Base-by-base conservation (phyloP, 106 monocot species). In the Gastrodia elata region DNA sequence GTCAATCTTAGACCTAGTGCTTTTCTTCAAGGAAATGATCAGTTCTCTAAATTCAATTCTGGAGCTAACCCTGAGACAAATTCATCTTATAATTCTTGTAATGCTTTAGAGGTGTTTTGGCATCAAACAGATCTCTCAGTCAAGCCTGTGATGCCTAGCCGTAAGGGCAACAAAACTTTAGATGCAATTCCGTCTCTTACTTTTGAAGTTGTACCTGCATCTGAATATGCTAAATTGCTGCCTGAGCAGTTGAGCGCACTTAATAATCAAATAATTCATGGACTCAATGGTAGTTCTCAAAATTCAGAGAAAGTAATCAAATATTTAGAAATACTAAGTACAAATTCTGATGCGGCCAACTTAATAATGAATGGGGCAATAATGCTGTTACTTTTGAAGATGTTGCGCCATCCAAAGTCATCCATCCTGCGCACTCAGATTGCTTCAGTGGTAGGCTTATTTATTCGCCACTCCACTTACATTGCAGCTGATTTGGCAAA, bases 401-500 rank as follows among this genome's bases (percentile, higher is more conserved):
- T 98, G 86, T 76, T 98, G 18, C 75, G 91, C 18, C 80, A 87
- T 74, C 83, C 98, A 77, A 98, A 98, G 65, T 61, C 80, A 7
- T 70, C 87, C 58, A 41, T 71, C 16, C 76, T 98, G 61, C 86
- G 87, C 38, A 77, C 79, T 65, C 93, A 88, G 68, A 75, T 93
- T 77, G 93, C 91, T 34, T 85, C 93, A 32, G 81, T 87, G 48
- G 81, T 98, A 71, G 98, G 92, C 22, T 80, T 87, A 33, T 24
- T 98, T 64, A 87, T 98, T 70, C 78, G 98, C 4, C 88, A 98
- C 80, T 98, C 93, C n/a, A 98, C 93, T 73, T 76, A 80, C 70
- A 88, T 98, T 68, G 82, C 78, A 75, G 34, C 72, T 75, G 97
- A 93, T 71, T 73, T 97, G 64, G 81, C 88, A 42, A 84, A 36